Conservation (phyloP, 139 green algal genomes). For the Picocystis salinarum region DNA sequence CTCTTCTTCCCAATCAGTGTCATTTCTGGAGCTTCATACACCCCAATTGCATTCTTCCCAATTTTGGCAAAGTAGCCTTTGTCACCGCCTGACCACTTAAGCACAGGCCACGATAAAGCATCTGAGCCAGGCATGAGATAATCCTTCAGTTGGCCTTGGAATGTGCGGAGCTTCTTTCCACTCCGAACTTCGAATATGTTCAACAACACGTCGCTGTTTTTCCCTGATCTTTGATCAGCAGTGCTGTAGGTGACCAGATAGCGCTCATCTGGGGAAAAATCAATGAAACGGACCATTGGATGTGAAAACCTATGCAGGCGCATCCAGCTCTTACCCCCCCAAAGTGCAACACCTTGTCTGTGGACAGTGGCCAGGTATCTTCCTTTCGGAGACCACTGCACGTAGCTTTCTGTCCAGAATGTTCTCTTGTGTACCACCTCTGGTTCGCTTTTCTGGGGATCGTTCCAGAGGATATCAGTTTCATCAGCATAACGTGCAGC, state of each 20-base stretch:
- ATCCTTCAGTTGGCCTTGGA: slow-evolving; percentile 51
- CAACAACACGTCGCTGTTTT: slow-evolving; percentile 34
- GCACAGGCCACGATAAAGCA: slow-evolving; percentile 62
- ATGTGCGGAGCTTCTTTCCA: slow-evolving; percentile 40
- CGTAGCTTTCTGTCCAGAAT: slow-evolving; percentile 83
- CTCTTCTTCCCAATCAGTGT: slow-evolving; percentile 79
- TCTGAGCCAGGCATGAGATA: slow-evolving; percentile 35
- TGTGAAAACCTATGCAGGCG: slow-evolving; percentile 48
- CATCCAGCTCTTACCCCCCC: slow-evolving; percentile 60
- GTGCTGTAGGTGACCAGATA: slow-evolving; percentile 64
- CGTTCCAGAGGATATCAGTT: slow-evolving; percentile 66
- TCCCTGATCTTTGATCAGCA: slow-evolving; percentile 39
- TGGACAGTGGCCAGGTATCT: slow-evolving; percentile 71
- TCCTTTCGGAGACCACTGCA: slow-evolving; percentile 75
- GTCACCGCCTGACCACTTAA: slow-evolving; percentile 69
- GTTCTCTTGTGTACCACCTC: slow-evolving; percentile 36
- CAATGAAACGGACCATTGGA: slow-evolving; percentile 37
- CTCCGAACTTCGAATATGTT: slow-evolving; percentile 59
- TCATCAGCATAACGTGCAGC: slow-evolving; percentile 60
- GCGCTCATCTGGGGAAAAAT: slow-evolving; percentile 71
- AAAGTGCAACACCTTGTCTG: slow-evolving; percentile 67
- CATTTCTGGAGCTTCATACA: slow-evolving; percentile 71
- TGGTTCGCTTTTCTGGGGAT: slow-evolving; percentile 19
- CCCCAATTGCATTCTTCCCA: slow-evolving; percentile 44
- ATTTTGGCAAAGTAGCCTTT: slow-evolving; percentile 77